Evolutionary conservation across 805 yeast species (phyloP), one percentile per base, ranked within the genome.

Genomic region (Ogataea trehalophila): DNA sequence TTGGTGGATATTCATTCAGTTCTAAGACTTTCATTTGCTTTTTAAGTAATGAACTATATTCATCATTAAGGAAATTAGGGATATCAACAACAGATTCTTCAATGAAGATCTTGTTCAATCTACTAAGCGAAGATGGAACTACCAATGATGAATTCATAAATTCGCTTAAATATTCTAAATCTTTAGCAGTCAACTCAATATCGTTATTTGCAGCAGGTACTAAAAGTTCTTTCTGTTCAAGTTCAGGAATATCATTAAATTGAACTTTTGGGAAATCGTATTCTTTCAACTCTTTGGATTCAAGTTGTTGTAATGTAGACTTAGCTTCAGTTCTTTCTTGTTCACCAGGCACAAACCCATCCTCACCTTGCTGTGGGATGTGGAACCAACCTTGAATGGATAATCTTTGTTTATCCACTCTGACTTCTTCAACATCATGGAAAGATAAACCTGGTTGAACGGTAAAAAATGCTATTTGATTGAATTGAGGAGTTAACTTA

Each of bases 321-420:
- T 75, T 74, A 0, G 86, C 84, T 56, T 84, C 90, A 1, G 87
- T 81, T 35, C 72, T 79, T 59, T 84, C 92, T 63, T 88, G 90
- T 61, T 89, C 96, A 6, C 95, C 95, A 35, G 79, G 80, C 17
- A 81, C 76, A 60, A 66, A 92, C 0, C 97, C 98, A 33, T 78
- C 81, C 67, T 94, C 99, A 9, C 96, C 97, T 11, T 70, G 71
- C 63, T 94, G 98, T 4, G 99, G 99, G 44, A 91, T 87, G 66
- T 94, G 99, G 63, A 92, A 95, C 99, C 99, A 95, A 1, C 99
- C 99, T 60, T 94, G 97, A 50, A 94, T 88, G 0, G 96, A 87
- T 34, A 94, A 71, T 60, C 99, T 76, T 53, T 90, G 95, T 61
- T 85, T 87, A 61, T 91, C 96, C 1, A 83, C 96, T 51, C 84